phyloP scores from a whole-genome alignment of 768 basidiomycete genomes.

The Paxillus ammoniavirescens region DNA sequence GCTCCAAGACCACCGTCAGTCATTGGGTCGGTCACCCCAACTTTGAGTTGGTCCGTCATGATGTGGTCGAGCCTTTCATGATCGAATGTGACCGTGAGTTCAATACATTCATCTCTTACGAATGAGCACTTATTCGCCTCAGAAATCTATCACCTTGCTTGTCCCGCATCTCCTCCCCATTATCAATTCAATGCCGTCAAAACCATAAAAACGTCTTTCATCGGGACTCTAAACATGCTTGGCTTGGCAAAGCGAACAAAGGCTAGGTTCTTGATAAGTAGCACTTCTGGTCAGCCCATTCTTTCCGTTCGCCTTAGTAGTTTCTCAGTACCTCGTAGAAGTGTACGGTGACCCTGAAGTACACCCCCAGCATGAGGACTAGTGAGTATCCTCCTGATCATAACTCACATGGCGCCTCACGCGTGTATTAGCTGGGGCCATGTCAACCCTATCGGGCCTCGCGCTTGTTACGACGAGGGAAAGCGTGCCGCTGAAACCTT shows the following conservation, averaged over 20 bases:
- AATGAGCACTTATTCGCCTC: conserved; percentile 2
- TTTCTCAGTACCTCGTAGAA: conserved; percentile 46
- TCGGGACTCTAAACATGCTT: conserved; percentile 98
- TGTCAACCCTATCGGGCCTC: conserved; percentile 97
- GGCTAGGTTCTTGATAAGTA: conserved; percentile 93
- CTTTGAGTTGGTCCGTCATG: conserved; percentile 97
- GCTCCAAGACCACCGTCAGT: conserved; percentile 93
- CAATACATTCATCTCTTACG: neutral
- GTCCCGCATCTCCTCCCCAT: conserved; percentile 95
- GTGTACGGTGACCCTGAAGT: conserved; percentile 99
- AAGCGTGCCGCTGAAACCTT: conserved; percentile 98
- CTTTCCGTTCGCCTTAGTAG: neutral
- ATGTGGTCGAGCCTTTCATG: conserved; percentile 96
- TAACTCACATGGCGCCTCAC: conserved; percentile 13
- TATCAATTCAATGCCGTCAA: conserved; percentile 99
- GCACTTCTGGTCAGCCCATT: conserved; percentile 77
- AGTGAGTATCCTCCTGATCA: conserved; percentile 49
- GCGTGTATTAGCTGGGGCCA: conserved; percentile 77
- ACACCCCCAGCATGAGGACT: conserved; percentile 95
- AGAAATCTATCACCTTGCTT: conserved; percentile 99
- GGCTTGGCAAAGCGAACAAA: conserved; percentile 97
- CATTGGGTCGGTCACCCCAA: conserved; percentile 98
- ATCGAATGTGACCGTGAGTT: conserved; percentile 94
- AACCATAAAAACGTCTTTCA: conserved; percentile 97
- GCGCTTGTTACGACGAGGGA: conserved; percentile 99